Evolutionary conservation across 2,329 filamentous ascomycete species (phyloP).

Genomic region (Beauveria varroae): DNA sequence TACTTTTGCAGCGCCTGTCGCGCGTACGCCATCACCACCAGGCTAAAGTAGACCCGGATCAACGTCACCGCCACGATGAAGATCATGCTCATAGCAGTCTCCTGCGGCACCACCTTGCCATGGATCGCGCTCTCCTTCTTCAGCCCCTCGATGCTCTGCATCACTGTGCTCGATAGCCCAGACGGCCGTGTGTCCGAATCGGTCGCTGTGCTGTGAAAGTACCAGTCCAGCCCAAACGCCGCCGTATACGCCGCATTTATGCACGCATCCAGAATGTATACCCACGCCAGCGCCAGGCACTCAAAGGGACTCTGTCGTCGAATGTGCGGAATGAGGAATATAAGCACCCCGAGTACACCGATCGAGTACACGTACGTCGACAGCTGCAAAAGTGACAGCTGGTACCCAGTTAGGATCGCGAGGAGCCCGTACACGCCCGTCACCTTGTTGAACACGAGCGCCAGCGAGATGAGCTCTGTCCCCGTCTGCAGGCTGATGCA

Average conservation of each 20-base stretch:
- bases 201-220: constrained; percentile 55
- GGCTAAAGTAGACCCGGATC: constrained; percentile 72
- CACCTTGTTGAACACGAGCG: constrained; percentile 84
- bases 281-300: constrained; percentile 72
- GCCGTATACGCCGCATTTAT: constrained; percentile 78
- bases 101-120: constrained; percentile 39
- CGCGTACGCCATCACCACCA: constrained; percentile 78
- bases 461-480: constrained; percentile 74
- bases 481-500: constrained; percentile 81
- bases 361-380: constrained; percentile 90
- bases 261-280: constrained; percentile 75
- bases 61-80: constrained; percentile 68
- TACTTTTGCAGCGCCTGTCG: constrained; percentile 67
- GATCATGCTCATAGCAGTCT: constrained; percentile 66
- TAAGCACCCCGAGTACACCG: constrained; percentile 57
- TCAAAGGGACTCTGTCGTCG: constrained; percentile 71
- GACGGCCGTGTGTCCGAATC: constrained; percentile 23
- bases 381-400: constrained; percentile 74
- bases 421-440: constrained; percentile 86
- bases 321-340: constrained; percentile 71
- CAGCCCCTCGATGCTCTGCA: constrained; percentile 26
- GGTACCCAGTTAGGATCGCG: constrained; percentile 78
- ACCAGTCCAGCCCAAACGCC: constrained; percentile 80
- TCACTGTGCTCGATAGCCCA: constrained; percentile 18
- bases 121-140: constrained; percentile 26